Conservation (phyloP, 306 rosid genomes). For the Lablab purpureus region DNA sequence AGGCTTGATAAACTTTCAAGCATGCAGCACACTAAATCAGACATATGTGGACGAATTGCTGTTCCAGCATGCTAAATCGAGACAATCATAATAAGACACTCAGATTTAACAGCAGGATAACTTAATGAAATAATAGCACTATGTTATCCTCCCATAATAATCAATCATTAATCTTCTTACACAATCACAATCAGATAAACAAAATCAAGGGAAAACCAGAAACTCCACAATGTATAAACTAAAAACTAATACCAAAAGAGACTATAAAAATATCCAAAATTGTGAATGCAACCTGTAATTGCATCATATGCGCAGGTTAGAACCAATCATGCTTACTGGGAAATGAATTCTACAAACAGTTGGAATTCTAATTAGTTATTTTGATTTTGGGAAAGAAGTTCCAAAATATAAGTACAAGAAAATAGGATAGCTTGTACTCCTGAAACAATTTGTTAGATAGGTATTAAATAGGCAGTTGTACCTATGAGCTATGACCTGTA, state of each 20-base stretch:
- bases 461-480: no score
- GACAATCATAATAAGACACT: conserved; percentile 31
- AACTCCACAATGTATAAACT: conserved; percentile 34
- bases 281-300: not conserved
- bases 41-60: conserved; percentile 85
- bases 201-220: conserved; percentile 27
- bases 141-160: conserved; percentile 26
- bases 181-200: conserved; percentile 33
- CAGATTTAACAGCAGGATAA: conserved; percentile 25
- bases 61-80: conserved; percentile 85
- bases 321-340: conserved; percentile 1
- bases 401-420: not conserved
- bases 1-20: conserved; percentile 97
- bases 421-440: conserved; percentile 8
- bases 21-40: conserved; percentile 97
- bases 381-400: not conserved
- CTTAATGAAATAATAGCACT: conserved; percentile 5
- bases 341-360: conserved; percentile 39
- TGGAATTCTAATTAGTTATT: conserved; percentile 20
- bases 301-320: not conserved
- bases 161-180: not conserved
- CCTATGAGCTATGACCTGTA: no score
- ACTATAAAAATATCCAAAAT: conserved; percentile 30
- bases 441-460: no score
- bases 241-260: conserved; percentile 16